Evolutionary conservation across 352 stramenopile species (phyloP).

Genomic region (Globisporangium paddicum): DNA sequence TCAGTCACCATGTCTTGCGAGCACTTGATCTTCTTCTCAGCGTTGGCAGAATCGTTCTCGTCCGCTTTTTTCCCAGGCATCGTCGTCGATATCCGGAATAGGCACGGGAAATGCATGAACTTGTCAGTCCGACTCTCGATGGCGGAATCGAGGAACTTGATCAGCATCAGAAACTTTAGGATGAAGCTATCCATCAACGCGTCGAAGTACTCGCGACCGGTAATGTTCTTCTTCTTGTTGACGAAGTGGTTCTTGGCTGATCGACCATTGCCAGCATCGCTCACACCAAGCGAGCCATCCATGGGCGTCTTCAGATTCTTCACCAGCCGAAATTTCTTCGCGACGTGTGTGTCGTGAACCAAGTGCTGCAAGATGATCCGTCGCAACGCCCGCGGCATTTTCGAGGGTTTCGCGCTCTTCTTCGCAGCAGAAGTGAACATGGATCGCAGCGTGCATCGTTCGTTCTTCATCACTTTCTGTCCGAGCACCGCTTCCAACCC

Average conservation of each 20-base stretch:
- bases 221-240: slow-evolving; percentile 68
- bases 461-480: slow-evolving; percentile 40
- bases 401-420: slow-evolving; percentile 22
- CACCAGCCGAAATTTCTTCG: slow-evolving; percentile 57
- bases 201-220: slow-evolving; percentile 73
- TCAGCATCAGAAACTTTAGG: slow-evolving; percentile 89
- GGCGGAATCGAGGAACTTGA: slow-evolving; percentile 91
- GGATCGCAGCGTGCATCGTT: slow-evolving; percentile 48
- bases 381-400: slow-evolving; percentile 51
- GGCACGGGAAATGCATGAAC: slow-evolving; percentile 79
- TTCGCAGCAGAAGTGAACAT: slow-evolving; percentile 35
- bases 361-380: slow-evolving; percentile 66
- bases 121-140: slow-evolving; percentile 71
- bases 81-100: slow-evolving; percentile 73
- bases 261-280: slow-evolving; percentile 30
- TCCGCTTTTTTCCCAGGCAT: slow-evolving; percentile 7
- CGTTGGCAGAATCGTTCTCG: slow-evolving; percentile 10
- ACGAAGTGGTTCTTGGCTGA: slow-evolving; percentile 19
- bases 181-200: slow-evolving; percentile 87
- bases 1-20: slow-evolving; percentile 89
- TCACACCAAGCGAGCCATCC: slow-evolving; percentile 38
- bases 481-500: slow-evolving; percentile 87
- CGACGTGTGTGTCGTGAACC: slow-evolving; percentile 57
- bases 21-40: slow-evolving; percentile 78
- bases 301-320: slow-evolving; percentile 66